Evolutionary conservation across 176 grass and related monocot genomes (phyloP), one percentile per base, ranked within the genome.

Genomic region (Elaeis guineensis): DNA sequence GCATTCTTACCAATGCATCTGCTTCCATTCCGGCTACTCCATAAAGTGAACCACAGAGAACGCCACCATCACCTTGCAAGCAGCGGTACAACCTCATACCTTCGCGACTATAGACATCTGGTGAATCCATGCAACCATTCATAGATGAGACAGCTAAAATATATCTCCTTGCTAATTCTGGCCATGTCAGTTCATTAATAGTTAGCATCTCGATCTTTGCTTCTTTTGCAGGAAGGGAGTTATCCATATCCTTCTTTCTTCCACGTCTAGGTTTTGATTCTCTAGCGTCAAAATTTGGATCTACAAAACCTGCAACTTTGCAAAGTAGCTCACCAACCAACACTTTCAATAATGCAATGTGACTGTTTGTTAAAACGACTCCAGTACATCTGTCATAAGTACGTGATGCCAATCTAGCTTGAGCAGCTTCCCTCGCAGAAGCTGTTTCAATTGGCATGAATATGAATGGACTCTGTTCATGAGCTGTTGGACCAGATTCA

Each of bases 131-230:
- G 74, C 72, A 84, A 30, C 75, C 87, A 62, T 77, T 74, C 11
- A 89, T 72, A 55, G 81, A 82, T 63, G 58, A 84, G 75, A 92
- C 57, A 69, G 76, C 93, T 66, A 98, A 69, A 69, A 87, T 75
- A 80, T 98, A 98, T 80, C 93, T 90, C 67, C 93, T 77, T 66
- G 78, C 81, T 79, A 98, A 80, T 67, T 98, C 93, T 4, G 93
- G 93, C 93, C 93, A 92, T 56, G 93, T 89, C 67, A 98, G 79
- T 50, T 64, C 80, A 78, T 98, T 98, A 78, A 83, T 60, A 79
- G 81, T 82, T 76, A 91, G 75, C 64, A 86, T 80, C 64, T 89
- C 84, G 63, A 85, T 78, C 30, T 85, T 97, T 39, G 75, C 26
- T 54, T 97, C 93, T 65, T 88, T 97, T 74, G 73, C 66, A 72